phyloP scores from a whole-genome alignment of 495 filamentous ascomycete genomes.

The Penicillium samsonianum region DNA sequence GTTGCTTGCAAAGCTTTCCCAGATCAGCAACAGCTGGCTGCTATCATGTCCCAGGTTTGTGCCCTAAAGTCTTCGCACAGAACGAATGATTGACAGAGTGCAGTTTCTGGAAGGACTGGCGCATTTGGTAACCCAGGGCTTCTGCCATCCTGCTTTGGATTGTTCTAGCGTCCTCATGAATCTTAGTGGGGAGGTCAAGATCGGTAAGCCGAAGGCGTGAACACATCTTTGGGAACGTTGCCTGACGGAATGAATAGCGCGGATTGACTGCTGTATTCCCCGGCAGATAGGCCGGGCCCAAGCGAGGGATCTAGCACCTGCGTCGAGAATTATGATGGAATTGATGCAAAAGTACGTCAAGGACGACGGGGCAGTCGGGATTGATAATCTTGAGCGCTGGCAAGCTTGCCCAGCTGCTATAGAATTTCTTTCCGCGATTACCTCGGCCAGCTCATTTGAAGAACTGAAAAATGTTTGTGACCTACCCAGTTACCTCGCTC shows the following conservation, averaged over 20 bases:
- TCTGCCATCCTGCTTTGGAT: constrained; percentile 18
- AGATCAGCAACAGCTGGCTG: constrained; percentile 16
- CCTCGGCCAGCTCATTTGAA: constrained; percentile 25
- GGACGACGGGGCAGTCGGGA: constrained; percentile 34
- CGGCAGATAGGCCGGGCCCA: background rate
- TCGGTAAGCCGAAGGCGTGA: constrained; percentile 15
- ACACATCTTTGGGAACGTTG: background rate
- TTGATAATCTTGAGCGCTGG: constrained; percentile 35
- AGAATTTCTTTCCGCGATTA: constrained; percentile 30
- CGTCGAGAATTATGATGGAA: constrained; percentile 27
- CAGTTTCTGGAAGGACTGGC: constrained; percentile 20
- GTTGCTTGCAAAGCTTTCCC: constrained; percentile 23
- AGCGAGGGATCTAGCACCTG: constrained; percentile 16
- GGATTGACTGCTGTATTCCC: constrained; percentile 12
- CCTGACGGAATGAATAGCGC: too few species aligned
- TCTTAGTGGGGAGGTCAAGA: constrained; percentile 17
- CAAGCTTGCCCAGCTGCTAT: constrained; percentile 15
- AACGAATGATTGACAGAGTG: too few species aligned
- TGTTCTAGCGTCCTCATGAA: constrained; percentile 20
- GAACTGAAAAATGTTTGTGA: constrained; percentile 27
- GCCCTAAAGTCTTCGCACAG: too few species aligned
- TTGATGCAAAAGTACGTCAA: constrained; percentile 44
- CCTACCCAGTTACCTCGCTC: too few species aligned
- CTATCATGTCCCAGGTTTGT: constrained; percentile 25
- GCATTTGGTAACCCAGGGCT: constrained; percentile 12